Conservation (phyloP, 352 stramenopile genomes). For the Globisporangium abappressorium region DNA sequence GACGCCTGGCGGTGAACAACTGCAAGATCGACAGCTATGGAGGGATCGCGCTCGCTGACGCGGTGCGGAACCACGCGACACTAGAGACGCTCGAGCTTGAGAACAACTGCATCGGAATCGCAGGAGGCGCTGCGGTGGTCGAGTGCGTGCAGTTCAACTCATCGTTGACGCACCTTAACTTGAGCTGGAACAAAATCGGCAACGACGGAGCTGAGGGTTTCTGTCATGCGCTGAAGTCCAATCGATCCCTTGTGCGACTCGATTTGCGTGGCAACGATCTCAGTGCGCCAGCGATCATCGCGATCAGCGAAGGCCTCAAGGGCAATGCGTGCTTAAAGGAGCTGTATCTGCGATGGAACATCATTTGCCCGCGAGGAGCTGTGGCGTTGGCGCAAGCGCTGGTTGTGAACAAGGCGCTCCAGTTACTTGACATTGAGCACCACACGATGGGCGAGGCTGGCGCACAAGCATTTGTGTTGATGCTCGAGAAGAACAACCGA, state of each 20-base stretch:
- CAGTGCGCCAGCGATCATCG: constrained; percentile 40
- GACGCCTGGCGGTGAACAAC: constrained; percentile 52
- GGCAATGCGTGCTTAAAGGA: constrained; percentile 58
- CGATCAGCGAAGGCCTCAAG: constrained; percentile 49
- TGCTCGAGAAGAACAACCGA: constrained; percentile 52
- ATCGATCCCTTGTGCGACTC: constrained; percentile 46
- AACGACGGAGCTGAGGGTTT: constrained; percentile 54
- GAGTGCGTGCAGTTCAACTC: constrained; percentile 60
- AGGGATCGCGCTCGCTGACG: constrained; percentile 55
- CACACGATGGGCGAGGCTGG: constrained; percentile 62
- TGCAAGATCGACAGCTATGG: constrained; percentile 53
- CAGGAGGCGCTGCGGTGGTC: constrained; percentile 48
- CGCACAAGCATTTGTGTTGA: constrained; percentile 53
- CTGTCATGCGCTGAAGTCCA: constrained; percentile 39
- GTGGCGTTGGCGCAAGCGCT: constrained; percentile 55
- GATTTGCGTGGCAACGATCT: constrained; percentile 73
- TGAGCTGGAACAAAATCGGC: constrained; percentile 75
- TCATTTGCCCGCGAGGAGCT: constrained; percentile 48
- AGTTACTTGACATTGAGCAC: constrained; percentile 68
- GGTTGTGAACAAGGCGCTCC: constrained; percentile 52
- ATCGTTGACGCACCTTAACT: constrained; percentile 61
- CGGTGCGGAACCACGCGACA: constrained; percentile 58
- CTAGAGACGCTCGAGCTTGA: constrained; percentile 64
- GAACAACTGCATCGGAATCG: constrained; percentile 52
- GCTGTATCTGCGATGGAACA: constrained; percentile 76